Evolutionary conservation across 2,329 filamentous ascomycete genomes (phyloP).

Genomic region (Aspergillus texensis): DNA sequence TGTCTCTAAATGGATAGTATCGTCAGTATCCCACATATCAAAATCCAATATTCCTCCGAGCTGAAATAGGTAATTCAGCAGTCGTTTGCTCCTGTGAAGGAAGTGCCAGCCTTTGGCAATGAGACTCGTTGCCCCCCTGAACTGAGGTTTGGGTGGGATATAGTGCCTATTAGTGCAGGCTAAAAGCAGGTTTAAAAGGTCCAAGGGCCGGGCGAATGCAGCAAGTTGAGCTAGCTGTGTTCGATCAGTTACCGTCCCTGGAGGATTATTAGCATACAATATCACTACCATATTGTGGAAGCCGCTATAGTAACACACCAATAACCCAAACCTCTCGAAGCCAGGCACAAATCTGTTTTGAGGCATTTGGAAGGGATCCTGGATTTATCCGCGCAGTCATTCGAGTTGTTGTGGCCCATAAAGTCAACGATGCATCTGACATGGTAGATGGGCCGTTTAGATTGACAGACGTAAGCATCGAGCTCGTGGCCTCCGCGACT

Average conservation of each 20-base stretch:
- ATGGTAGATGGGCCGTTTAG: slow-evolving; percentile 77
- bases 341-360: slow-evolving; percentile 78
- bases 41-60: slow-evolving; percentile 24
- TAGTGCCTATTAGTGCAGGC: slow-evolving; percentile 64
- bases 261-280: slow-evolving; percentile 10
- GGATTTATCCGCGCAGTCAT: slow-evolving; percentile 69
- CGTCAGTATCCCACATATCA: slow-evolving; percentile 30
- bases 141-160: slow-evolving; percentile 22
- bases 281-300: not conserved
- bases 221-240: slow-evolving; percentile 67
- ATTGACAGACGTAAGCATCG: slow-evolving; percentile 75
- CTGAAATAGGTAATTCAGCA: slow-evolving; percentile 56
- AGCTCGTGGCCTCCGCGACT: slow-evolving; percentile 70
- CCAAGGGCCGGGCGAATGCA: slow-evolving; percentile 63
- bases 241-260: slow-evolving; percentile 63
- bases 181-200: slow-evolving; percentile 70
- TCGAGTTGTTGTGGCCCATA: slow-evolving; percentile 72
- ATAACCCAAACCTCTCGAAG: slow-evolving; percentile 80
- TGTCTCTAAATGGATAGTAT: slow-evolving; percentile 23
- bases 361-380: slow-evolving; percentile 66
- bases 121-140: slow-evolving; percentile 30
- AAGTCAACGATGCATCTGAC: slow-evolving; percentile 74
- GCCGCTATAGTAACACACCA: slow-evolving; percentile 54
- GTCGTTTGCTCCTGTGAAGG: slow-evolving; percentile 40
- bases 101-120: slow-evolving; percentile 46